Conservation (phyloP, 106 monocot genomes). For the Apostasia shenzhenica region DNA sequence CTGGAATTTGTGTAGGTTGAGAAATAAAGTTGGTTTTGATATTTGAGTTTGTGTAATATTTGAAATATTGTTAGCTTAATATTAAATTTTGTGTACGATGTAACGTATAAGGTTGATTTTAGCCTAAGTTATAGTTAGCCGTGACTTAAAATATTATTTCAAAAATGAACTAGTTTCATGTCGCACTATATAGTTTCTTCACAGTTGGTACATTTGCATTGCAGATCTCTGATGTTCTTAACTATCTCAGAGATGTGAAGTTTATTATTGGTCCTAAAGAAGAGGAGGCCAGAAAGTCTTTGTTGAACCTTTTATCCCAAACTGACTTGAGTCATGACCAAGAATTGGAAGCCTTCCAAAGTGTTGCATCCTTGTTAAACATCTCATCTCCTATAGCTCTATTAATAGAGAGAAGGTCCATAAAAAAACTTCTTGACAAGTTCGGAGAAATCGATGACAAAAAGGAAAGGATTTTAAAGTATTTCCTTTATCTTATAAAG, state of each 20-base stretch:
- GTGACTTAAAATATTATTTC: too few relatives aligned
- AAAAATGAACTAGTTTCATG: too few relatives aligned
- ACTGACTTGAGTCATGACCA: conserved; percentile 37
- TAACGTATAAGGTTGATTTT: too few relatives aligned
- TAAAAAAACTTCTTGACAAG: conserved; percentile 61
- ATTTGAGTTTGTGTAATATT: too few relatives aligned
- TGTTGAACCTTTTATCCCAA: conserved; percentile 46
- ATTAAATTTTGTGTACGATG: too few relatives aligned
- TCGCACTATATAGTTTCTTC: too few relatives aligned
- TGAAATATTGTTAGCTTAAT: too few relatives aligned
- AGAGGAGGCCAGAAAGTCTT: conserved; percentile 57
- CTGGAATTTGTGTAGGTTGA: too few relatives aligned
- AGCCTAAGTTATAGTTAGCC: too few relatives aligned
- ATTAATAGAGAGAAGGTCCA: conserved; percentile 75
- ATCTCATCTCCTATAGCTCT: conserved; percentile 59
- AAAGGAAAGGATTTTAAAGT: conserved; percentile 50
- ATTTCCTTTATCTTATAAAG: conserved; percentile 59
- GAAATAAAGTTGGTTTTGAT: too few relatives aligned
- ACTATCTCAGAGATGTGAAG: conserved; percentile 43
- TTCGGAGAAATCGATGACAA: conserved; percentile 29
- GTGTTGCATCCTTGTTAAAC: conserved; percentile 49
- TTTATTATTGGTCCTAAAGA: conserved; percentile 57
- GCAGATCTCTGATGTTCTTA: conserved; percentile 52
- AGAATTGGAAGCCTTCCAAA: conserved; percentile 53
- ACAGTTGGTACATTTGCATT: not conserved